Base-by-base conservation (phyloP, 2,329 filamentous ascomycete genomes). In the Fusarium continuum region DNA sequence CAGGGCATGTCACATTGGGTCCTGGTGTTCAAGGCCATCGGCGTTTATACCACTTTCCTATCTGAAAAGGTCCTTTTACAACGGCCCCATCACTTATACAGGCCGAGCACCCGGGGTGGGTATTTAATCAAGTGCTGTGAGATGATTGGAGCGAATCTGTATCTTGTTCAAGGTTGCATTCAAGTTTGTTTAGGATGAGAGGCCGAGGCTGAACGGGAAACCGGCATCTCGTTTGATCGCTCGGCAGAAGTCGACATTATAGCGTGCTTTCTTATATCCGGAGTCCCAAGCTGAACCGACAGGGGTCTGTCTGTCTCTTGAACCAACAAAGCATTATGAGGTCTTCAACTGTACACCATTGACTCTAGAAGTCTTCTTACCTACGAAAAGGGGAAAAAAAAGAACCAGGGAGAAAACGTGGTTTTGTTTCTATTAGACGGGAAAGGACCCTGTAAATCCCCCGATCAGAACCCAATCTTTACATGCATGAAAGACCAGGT, bases 51-150 rank as follows among this genome's bases (percentile, higher is more conserved):
- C 32, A 61, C 55, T 61, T 61, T 52, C 57, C 55, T 49, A 43
- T 60, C 32, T 61, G n/a, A 41, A 61, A 34, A 28, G 57, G 17
- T 26, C 32, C 34, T 59, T 59, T 59, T 53, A 40, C 6, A 39
- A 48, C 35, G 29, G 48, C 36, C 19, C 55, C 34, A 61, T 59
- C 23, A 34, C 40, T 29, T 36, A 57, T 43, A 31, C 17, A 22
- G 31, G 7, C 19, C 16, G 19, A n/a, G 17, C 28, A 23, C 41
- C 41, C 14, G n/a, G 17, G 20, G 41, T 48, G 31, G 48, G 3
- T 17, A 36, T 3, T 10, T 19, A 9, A 20, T 1, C 8, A 10
- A 14, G 22, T 52, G 23, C 17, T 48, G 41, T 47, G 41, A 48
- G 11, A 36, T 48, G 48, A 48, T 52, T 52, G 41, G 41, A 19